Evolutionary conservation across 768 basidiomycete species (phyloP).

Genomic region (Clavaria fumosa): DNA sequence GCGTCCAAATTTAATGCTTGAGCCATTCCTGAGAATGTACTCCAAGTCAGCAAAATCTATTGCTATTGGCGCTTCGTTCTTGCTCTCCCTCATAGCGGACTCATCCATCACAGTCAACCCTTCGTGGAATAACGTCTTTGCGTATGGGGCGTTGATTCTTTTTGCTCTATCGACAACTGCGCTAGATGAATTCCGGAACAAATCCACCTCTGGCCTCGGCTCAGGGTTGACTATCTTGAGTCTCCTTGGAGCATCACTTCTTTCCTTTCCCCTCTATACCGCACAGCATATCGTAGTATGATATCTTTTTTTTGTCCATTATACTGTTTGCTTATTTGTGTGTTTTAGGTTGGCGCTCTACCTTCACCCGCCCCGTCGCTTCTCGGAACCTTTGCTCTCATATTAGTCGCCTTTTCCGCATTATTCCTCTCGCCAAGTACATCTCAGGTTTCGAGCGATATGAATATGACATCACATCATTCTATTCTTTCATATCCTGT

Average conservation of each 20-base stretch:
- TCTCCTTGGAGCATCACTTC: slow-evolving; percentile 44
- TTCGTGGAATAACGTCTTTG: slow-evolving; percentile 34
- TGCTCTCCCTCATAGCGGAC: slow-evolving; percentile 44
- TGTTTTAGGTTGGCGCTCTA: no score
- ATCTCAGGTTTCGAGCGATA: slow-evolving; percentile 28
- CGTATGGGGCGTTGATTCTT: slow-evolving; percentile 48
- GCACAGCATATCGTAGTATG: slow-evolving; percentile 46
- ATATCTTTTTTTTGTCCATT: neutral
- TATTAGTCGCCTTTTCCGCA: slow-evolving; percentile 44
- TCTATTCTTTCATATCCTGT: slow-evolving; percentile 44
- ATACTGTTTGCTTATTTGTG: neutral
- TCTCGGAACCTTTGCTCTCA: no score
- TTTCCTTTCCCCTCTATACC: slow-evolving; percentile 49
- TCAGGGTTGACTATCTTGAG: slow-evolving; percentile 38
- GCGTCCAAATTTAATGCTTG: slow-evolving; percentile 3
- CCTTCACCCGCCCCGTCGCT: no score
- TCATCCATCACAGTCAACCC: slow-evolving; percentile 25
- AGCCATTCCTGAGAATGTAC: neutral
- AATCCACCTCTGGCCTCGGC: slow-evolving; percentile 42
- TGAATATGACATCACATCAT: slow-evolving; percentile 37
- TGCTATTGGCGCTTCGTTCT: slow-evolving; percentile 31
- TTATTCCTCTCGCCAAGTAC: slow-evolving; percentile 46
- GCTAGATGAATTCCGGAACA: slow-evolving; percentile 44
- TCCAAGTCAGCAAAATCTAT: slow-evolving; percentile 36
- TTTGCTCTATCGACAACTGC: slow-evolving; percentile 46